A percentile compares a stretch with the other conserved stretches of the same genome.
These are phyloP conservation scores for Trichoderma cornu-damae DNA, from an alignment of 2,329 filamentous ascomycete species.

Conservation along the genomic window DNA sequence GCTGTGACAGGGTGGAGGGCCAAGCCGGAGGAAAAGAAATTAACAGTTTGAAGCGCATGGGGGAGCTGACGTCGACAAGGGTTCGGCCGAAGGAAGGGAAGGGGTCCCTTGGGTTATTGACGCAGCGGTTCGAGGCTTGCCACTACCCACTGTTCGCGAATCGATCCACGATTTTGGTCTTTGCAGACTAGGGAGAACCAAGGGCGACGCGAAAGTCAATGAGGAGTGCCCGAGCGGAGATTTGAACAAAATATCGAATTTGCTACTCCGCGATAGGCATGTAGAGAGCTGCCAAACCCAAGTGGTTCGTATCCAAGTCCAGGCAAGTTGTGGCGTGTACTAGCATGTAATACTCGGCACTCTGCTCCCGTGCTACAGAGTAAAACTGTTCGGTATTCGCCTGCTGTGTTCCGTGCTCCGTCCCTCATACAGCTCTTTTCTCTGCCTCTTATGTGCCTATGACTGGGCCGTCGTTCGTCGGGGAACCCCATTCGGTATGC, in stretches of 20 bases:
- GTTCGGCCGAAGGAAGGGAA: background rate
- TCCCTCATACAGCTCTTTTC: background rate
- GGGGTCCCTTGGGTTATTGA: background rate
- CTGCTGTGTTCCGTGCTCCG: background rate
- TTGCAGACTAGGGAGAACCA: background rate
- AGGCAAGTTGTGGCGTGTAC: background rate
- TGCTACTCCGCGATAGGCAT: background rate
- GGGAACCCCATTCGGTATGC: no score
- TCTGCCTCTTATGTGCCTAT: background rate
- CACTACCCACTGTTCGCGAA: background rate
- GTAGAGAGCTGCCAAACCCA: background rate
- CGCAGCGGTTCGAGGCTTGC: background rate
- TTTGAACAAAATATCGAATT: background rate
- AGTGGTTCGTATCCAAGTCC: background rate
- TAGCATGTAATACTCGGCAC: background rate
- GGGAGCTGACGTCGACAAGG: constrained; percentile 12
- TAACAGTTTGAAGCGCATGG: background rate
- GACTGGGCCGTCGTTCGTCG: background rate
- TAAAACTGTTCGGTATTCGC: background rate
- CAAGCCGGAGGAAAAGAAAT: constrained; percentile 1
- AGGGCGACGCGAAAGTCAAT: background rate
- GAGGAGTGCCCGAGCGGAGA: background rate
- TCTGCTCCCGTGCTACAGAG: no score
- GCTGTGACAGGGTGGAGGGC: background rate
- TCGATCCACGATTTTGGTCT: background rate